Evolutionary conservation across 2,329 filamentous ascomycete species (phyloP).

Genomic region (Stenocarpella maydis): DNA sequence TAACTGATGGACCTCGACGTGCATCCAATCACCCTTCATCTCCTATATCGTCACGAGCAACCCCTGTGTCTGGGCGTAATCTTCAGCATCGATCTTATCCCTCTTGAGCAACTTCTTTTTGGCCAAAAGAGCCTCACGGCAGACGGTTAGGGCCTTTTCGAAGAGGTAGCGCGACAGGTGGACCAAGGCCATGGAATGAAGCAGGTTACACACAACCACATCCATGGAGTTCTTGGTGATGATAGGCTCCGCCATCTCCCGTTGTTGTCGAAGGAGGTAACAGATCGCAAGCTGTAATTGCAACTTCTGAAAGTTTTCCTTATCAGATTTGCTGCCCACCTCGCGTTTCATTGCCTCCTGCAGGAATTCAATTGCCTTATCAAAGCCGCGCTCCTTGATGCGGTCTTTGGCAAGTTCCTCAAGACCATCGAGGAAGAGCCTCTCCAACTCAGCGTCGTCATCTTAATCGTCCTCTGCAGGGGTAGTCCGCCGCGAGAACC

Average conservation of each 20-base stretch:
- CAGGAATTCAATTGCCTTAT: conserved; percentile 39
- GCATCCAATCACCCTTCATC: conserved; percentile 39
- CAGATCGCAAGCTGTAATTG: conserved; percentile 39
- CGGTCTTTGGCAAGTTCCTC: conserved; percentile 39
- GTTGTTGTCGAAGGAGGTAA: conserved; percentile 38
- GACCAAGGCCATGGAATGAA: conserved; percentile 39
- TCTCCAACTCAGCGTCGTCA: conserved; percentile 37
- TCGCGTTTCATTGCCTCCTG: conserved; percentile 35
- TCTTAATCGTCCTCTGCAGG: conserved; percentile 32
- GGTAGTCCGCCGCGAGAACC: conserved; percentile 19
- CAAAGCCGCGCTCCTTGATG: conserved; percentile 38
- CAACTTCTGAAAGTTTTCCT: conserved; percentile 31
- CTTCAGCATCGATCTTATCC: conserved; percentile 22
- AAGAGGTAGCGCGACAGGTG: conserved; percentile 38
- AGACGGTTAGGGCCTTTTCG: conserved; percentile 39
- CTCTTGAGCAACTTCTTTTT: conserved; percentile 39
- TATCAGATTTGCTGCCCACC: conserved; percentile 1
- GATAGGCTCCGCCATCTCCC: conserved; percentile 38
- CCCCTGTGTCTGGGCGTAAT: conserved; percentile 39
- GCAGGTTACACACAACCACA: conserved; percentile 38
- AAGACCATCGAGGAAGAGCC: conserved; percentile 37
- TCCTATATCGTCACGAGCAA: conserved; percentile 40
- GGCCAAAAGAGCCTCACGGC: conserved; percentile 38
- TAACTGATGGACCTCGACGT: conserved; percentile 39
- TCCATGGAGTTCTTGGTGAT: conserved; percentile 35